These are phyloP conservation scores for Chaetothyriales sp. DNA, from an alignment of 2,329 filamentous ascomycete genomes.

Conservation along the genomic window DNA sequence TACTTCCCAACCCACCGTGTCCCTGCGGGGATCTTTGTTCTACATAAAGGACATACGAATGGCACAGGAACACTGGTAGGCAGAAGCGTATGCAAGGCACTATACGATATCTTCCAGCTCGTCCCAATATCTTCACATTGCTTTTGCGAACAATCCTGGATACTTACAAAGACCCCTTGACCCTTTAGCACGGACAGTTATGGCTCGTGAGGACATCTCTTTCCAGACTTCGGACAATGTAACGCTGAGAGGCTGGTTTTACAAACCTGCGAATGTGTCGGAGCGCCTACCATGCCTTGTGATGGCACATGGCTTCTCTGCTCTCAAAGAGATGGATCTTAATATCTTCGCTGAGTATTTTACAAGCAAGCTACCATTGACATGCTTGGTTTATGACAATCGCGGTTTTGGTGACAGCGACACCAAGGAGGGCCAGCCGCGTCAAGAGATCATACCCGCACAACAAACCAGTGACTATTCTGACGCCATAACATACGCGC, in stretches of 20 bases:
- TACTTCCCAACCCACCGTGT: no score
- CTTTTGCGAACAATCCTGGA: no score
- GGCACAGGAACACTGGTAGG: no score
- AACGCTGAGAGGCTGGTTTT: conserved; percentile 17
- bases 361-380: conserved; percentile 10
- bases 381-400: conserved; percentile 24
- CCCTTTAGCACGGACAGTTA: no score
- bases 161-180: no score
- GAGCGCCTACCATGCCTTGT: conserved; percentile 13
- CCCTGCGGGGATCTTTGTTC: no score
- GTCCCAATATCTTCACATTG: no score
- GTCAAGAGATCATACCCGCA: conserved; percentile 23
- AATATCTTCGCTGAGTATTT: conserved; percentile 15
- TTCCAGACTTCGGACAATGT: conserved; percentile 17
- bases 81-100: no score
- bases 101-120: no score
- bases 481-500: conserved; percentile 27
- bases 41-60: no score
- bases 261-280: conserved; percentile 4
- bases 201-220: conserved; percentile 10
- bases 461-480: conserved; percentile 24
- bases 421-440: conserved; percentile 22
- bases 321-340: conserved; percentile 18
- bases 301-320: conserved; percentile 17
- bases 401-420: conserved; percentile 23